Evolutionary conservation across 495 filamentous ascomycete genomes (phyloP), one percentile per base, ranked within the genome.

Genomic region (Collariella sp.): DNA sequence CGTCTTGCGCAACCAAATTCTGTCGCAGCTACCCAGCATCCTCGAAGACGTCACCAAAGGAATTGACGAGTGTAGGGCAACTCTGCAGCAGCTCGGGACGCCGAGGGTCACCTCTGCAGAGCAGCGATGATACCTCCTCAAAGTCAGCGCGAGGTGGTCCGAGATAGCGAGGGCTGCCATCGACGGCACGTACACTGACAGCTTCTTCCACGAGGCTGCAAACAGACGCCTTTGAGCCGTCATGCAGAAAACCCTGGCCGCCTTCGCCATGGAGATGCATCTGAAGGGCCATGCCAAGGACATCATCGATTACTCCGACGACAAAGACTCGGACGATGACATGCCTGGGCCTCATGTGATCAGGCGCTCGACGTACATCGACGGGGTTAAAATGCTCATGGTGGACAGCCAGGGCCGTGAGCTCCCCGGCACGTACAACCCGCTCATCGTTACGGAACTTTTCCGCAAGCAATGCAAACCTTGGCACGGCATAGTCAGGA

Each of bases 341-440:
- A 3, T 18, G 6, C 33, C 19, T 13, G 2, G 6, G 7, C 33
- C 19, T 12, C 6, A 6, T 3, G 1, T 16, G 10, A 22, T 55
- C 4, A 22, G 23, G 3, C 22, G 34, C 12, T 16, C 34, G 6
- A 16, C 6, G 2, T 55, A 31, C 52, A 46, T 55, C 23, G 11
- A 22, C 1, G 22, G 41, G 9, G 44, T 55, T 24, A 40, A 34
- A 16, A 16, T 34, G 11, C 16, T 55, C 5, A 40, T 55, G 35
- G 16, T 7, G 36, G 24, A 42, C 13, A 55, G 10, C 11, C 43
- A 44, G n/a, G 44, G 44, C 18, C 34, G 52, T 1, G 52, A 55
- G 18, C 36, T 55, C 1, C 52, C 52, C 5, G 44, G 52, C 22
- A 55, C 52, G 10, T 55, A 41, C 22, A 55, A 55, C 24, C 44